These are phyloP conservation scores for Albophoma yamanashiensis DNA, from an alignment of 2,329 filamentous ascomycete species.

Conservation along the genomic window DNA sequence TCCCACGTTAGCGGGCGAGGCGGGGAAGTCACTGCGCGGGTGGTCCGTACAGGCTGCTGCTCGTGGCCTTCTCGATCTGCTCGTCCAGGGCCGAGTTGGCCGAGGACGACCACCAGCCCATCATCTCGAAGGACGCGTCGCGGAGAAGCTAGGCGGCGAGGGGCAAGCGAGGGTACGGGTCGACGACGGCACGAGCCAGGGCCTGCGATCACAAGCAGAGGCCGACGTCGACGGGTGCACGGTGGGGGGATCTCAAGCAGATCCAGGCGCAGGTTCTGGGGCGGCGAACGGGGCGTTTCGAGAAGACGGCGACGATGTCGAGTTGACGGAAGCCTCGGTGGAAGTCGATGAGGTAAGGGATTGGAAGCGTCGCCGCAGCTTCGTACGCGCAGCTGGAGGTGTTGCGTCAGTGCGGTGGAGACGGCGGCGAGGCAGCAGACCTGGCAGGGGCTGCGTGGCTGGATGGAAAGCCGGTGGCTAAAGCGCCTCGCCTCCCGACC, in stretches of 20 bases:
- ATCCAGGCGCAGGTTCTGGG: not conserved
- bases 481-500: too few species aligned
- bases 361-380: not conserved
- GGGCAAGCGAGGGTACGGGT: not conserved
- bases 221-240: not conserved
- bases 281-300: not conserved
- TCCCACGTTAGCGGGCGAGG: not conserved
- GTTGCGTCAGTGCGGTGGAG: not conserved
- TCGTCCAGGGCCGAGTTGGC: constrained; percentile 87
- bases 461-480: too few species aligned
- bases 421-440: not conserved
- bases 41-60: constrained; percentile 70
- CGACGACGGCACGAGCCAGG: not conserved
- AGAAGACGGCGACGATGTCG: not conserved
- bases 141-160: not conserved
- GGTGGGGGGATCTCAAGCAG: not conserved
- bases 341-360: not conserved
- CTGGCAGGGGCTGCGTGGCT: not conserved
- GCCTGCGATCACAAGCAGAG: not conserved
- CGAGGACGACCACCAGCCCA: constrained; percentile 95
- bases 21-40: not conserved
- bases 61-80: constrained; percentile 91
- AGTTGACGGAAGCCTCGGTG: not conserved
- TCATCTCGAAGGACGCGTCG: constrained; percentile 35
- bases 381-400: not conserved